phyloP scores from a whole-genome alignment of 306 rosid genomes.

The Cicer yamashitae region DNA sequence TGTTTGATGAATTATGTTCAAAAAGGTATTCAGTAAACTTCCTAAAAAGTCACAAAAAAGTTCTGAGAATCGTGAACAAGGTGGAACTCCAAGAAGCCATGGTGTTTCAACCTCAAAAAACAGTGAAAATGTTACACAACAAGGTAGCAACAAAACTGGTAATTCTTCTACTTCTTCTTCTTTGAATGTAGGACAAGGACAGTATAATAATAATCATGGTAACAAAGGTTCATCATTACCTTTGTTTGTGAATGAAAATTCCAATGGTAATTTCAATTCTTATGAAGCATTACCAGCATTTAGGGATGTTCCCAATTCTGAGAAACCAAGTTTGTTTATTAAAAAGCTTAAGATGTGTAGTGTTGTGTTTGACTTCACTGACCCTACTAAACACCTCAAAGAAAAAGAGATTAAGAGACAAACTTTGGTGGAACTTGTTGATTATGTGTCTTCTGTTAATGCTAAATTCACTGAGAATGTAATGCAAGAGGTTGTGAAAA shows the following conservation, averaged over 20 bases:
- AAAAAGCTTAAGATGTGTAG: conserved; percentile 70
- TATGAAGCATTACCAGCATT: conserved; percentile 74
- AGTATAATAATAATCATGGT: conserved; percentile 42
- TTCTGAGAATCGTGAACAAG: conserved; percentile 54
- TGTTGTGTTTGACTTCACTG: conserved; percentile 75
- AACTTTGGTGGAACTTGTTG: conserved; percentile 75
- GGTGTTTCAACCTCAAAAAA: conserved; percentile 44
- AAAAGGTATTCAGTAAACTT: conserved; percentile 63
- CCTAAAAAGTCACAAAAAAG: conserved; percentile 68
- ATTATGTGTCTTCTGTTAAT: conserved; percentile 67
- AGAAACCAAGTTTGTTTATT: conserved; percentile 69
- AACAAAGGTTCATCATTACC: conserved; percentile 48
- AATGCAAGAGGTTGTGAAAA: conserved; percentile 71
- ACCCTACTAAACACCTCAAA: conserved; percentile 68
- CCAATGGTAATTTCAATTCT: conserved; percentile 58
- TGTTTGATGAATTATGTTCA: conserved; percentile 62
- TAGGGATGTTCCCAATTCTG: conserved; percentile 71
- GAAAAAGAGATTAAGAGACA: conserved; percentile 80
- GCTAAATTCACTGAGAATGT: conserved; percentile 65
- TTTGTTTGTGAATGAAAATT: conserved; percentile 47
- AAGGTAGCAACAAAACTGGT: conserved; percentile 53
- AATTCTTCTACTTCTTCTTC: conserved; percentile 53
- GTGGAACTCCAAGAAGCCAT: conserved; percentile 51
- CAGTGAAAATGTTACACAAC: conserved; percentile 41
- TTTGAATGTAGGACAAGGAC: conserved; percentile 48